Conservation (phyloP, 352 stramenopile species). For the Phytophthora litchii region DNA sequence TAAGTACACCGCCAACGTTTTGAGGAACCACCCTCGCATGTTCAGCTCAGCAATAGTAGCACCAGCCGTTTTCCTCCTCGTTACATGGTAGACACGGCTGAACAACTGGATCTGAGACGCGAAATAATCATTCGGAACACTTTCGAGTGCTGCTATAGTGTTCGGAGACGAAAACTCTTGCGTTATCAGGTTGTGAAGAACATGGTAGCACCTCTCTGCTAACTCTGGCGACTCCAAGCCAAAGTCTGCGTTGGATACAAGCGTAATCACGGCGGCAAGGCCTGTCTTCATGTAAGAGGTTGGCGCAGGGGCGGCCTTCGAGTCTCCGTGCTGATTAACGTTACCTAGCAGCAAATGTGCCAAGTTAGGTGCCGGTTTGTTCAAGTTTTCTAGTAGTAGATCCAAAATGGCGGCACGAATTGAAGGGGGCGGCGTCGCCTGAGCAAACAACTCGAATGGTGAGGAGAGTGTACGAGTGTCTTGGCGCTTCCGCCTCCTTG, state of each 20-base stretch:
- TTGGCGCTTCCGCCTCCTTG: conserved; percentile 48
- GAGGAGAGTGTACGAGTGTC: conserved; percentile 54
- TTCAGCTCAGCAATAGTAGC: conserved; percentile 64
- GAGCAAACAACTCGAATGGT: conserved; percentile 52
- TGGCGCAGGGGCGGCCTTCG: conserved; percentile 25
- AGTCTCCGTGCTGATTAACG: conserved; percentile 45
- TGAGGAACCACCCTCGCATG: conserved; percentile 87
- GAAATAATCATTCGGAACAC: conserved; percentile 68
- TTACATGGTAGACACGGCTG: conserved; percentile 46
- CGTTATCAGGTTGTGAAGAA: conserved; percentile 68
- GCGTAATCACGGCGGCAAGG: conserved; percentile 70
- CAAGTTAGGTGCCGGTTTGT: conserved; percentile 77
- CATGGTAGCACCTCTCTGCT: conserved; percentile 65
- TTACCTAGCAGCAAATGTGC: conserved; percentile 74
- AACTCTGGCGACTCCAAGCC: conserved; percentile 66
- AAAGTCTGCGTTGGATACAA: conserved; percentile 79
- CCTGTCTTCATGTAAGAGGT: conserved; percentile 54
- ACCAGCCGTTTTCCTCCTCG: conserved; percentile 41
- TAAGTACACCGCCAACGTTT: conserved; percentile 80
- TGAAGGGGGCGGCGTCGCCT: conserved; percentile 43
- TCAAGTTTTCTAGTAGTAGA: conserved; percentile 78
- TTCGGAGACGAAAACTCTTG: conserved; percentile 70
- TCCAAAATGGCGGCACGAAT: conserved; percentile 78
- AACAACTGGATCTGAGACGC: conserved; percentile 72
- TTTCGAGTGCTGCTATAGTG: conserved; percentile 65